Evolutionary conservation across 352 stramenopile genomes (phyloP), one percentile per base, ranked within the genome.

Genomic region (Phytophthora lateralis): DNA sequence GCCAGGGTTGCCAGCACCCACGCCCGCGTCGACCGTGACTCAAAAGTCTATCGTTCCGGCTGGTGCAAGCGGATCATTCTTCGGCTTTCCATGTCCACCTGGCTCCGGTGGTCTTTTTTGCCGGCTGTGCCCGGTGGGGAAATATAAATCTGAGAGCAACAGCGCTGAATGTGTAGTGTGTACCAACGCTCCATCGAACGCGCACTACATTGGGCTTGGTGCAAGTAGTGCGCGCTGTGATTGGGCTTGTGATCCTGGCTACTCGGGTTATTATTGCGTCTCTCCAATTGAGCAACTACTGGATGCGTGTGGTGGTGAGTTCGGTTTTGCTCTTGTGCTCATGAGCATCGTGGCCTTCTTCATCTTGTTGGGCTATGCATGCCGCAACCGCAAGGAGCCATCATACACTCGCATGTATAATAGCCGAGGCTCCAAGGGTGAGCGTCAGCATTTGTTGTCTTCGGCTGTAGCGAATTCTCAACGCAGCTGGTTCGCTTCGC

Each of bases 81-180:
- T 90, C 49, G 82, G 84, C 0, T 93, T 93, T 37, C 85, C 85
- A n/a, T 93, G 85, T 37, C 74, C 81, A 18, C 85, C 85, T 29
- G 85, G 85, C 4, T 90, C 79, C 10, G 85, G 85, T 8, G 85
- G 85, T 17, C 61, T 93, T 0, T 89, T 93, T 44, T 93, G 85
- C 41, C 75, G 85, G 1, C 47, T 83, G 8, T 93, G 85, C 34
- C 41, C 51, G 0, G 69, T 85, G 0, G 85, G 85, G 1, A 86
- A 75, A 26, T 93, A 82, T 61, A 93, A 93, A 35, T 82, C 80
- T 14, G 85, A 91, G 50, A 88, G 80, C 52, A 91, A 89, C 52
- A 93, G 82, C 48, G 82, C 86, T 48, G 82, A 91, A 61, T 93
- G 85, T 14, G 55, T 79, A 9, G 12, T 60, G 29, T 93, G 85